A percentile compares a stretch with the other conserved stretches of the same genome.
Evolutionary conservation across 2,329 filamentous ascomycete genomes (phyloP).

Genomic region (Aspergillus thermomutatus): DNA sequence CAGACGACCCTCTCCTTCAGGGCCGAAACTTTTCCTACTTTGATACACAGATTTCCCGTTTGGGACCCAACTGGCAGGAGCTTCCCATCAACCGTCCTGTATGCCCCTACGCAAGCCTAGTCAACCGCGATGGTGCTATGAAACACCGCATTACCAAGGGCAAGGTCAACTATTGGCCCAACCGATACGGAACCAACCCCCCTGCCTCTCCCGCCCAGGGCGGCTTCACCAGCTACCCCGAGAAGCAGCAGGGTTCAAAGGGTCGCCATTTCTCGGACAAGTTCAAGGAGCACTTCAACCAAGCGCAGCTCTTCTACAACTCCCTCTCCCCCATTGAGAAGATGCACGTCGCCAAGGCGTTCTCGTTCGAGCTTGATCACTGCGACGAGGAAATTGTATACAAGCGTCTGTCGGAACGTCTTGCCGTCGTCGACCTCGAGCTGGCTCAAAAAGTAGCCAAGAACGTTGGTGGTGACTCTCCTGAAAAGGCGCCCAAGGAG

Average conservation of each 20-base stretch:
- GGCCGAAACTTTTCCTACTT: conserved; percentile 56
- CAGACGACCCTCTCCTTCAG: conserved; percentile 23
- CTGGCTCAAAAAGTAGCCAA: too few species aligned
- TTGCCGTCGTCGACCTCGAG: too few species aligned
- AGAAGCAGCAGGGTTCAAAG: conserved; percentile 62
- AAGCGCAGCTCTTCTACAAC: conserved; percentile 38
- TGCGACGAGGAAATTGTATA: too few species aligned
- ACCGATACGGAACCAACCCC: conserved; percentile 62
- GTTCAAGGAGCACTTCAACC: conserved; percentile 45
- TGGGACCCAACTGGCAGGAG: conserved; percentile 73
- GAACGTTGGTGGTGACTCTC: too few species aligned
- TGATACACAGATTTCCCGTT: conserved; percentile 58
- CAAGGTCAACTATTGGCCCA: conserved; percentile 76
- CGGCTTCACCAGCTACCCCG: too few species aligned
- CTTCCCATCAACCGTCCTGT: conserved; percentile 73
- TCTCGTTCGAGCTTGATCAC: too few species aligned
- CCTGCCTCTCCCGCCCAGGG: conserved; percentile 58
- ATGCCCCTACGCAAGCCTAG: conserved; percentile 71
- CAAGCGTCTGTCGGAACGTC: too few species aligned
- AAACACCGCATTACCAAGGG: conserved; percentile 72
- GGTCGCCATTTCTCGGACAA: too few species aligned
- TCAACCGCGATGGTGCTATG: conserved; percentile 71
- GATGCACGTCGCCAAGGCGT: conserved; percentile 33
- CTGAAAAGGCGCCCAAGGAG: too few species aligned
- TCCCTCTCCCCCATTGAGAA: conserved; percentile 35